These are phyloP conservation scores for Borealophlyctis nickersoniae DNA, from an alignment of 192 early-diverging fungal genomes.

Conservation along the genomic window DNA sequence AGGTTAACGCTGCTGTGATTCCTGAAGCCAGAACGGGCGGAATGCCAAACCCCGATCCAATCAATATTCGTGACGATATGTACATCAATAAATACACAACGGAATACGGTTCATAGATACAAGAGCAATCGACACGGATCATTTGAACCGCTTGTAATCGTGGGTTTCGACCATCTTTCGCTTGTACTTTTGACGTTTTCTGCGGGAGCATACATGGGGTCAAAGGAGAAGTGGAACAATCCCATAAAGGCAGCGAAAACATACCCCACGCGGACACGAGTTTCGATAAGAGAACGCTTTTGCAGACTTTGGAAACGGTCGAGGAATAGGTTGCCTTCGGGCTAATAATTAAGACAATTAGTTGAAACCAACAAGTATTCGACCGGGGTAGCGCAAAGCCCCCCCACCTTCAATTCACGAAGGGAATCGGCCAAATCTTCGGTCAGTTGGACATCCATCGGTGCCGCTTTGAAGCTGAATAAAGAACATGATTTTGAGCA, in stretches of 20 bases:
- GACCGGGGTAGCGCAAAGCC: not conserved
- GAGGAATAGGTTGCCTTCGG: slow-evolving; percentile 52
- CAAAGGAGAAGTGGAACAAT: not conserved
- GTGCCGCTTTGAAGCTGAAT: slow-evolving; percentile 30
- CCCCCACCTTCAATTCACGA: slow-evolving; percentile 32
- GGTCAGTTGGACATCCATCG: slow-evolving; percentile 47
- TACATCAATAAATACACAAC: too few species aligned
- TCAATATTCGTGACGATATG: too few species aligned
- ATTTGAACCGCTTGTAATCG: slow-evolving; percentile 56
- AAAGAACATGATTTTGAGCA: slow-evolving; percentile 1
- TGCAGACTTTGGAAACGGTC: slow-evolving; percentile 51
- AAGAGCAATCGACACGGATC: too few species aligned
- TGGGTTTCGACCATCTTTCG: slow-evolving; percentile 47
- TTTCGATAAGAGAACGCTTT: slow-evolving; percentile 48
- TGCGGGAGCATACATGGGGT: slow-evolving; percentile 5
- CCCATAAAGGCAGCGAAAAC: not conserved
- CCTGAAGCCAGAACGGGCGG: too few species aligned
- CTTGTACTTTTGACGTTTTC: slow-evolving; percentile 37
- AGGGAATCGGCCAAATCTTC: slow-evolving; percentile 48
- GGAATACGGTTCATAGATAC: too few species aligned
- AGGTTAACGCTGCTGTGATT: too few species aligned
- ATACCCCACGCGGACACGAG: slow-evolving; percentile 46
- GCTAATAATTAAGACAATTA: slow-evolving; percentile 16
- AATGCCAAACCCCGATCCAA: too few species aligned
- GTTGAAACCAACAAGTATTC: not conserved